Percentiles rank a stretch among this genome's conserved stretches.
These are phyloP conservation scores for Mycena vulgaris DNA, from an alignment of 768 basidiomycete genomes.

Conservation along the genomic window DNA sequence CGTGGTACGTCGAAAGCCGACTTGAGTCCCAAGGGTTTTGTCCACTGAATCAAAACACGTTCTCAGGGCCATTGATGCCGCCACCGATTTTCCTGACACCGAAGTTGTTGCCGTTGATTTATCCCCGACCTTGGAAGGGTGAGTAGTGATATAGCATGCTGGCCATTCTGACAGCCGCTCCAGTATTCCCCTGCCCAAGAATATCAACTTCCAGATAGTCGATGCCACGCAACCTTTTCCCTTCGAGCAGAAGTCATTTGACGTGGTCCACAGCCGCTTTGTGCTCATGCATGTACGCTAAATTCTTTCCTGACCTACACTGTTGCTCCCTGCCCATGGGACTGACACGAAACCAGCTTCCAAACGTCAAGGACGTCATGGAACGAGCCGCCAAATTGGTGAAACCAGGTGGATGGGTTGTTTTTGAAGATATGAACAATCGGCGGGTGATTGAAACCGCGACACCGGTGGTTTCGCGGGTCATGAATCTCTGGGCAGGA, in stretches of 20 bases:
- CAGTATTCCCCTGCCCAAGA: constrained; percentile 13
- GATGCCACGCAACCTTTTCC: constrained; percentile 1
- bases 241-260: neutral
- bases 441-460: neutral
- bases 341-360: constrained; percentile 1
- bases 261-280: constrained; percentile 13
- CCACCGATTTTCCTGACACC: constrained; percentile 6
- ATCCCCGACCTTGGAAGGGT: neutral
- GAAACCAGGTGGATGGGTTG: constrained; percentile 23
- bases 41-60: neutral
- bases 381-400: constrained; percentile 14
- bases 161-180: neutral
- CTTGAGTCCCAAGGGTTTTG: neutral
- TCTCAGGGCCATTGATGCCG: constrained; percentile 23
- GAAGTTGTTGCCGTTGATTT: constrained; percentile 14
- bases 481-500: neutral
- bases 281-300: constrained; percentile 13
- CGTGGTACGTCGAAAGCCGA: constrained; percentile 20
- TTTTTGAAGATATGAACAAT: constrained; percentile 11
- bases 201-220: constrained; percentile 2
- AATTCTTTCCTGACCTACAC: neutral
- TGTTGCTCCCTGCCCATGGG: too few species aligned
- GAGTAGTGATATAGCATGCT: neutral
- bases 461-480: constrained; percentile 1
- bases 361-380: neutral